Evolutionary conservation across 1,139 yeast genomes (phyloP).

Genomic region (Geotrichum europaeum): DNA sequence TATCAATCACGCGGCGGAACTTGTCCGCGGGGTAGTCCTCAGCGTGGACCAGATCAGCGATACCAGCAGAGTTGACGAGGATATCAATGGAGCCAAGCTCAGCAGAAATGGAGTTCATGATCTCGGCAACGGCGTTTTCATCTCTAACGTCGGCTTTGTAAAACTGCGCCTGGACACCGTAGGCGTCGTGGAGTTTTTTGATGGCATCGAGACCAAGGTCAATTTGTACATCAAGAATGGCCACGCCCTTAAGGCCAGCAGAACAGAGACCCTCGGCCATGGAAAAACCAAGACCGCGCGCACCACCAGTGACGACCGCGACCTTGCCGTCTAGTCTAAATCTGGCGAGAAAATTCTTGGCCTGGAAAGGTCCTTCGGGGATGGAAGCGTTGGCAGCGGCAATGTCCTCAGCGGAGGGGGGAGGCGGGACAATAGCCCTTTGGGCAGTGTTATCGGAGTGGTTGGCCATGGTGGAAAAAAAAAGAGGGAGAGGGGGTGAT

Average conservation of each 20-base stretch:
- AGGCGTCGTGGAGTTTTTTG: slow-evolving; percentile 45
- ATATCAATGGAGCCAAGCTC: slow-evolving; percentile 60
- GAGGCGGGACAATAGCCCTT: slow-evolving; percentile 37
- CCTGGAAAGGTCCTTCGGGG: slow-evolving; percentile 34
- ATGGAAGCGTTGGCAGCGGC: slow-evolving; percentile 34
- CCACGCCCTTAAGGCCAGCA: slow-evolving; percentile 65
- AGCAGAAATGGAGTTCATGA: slow-evolving; percentile 47
- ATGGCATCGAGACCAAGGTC: slow-evolving; percentile 48
- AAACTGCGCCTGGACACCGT: slow-evolving; percentile 57
- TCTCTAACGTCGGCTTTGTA: slow-evolving; percentile 61
- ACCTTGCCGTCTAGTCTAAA: slow-evolving; percentile 64
- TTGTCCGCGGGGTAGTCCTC: slow-evolving; percentile 73
- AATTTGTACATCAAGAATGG: slow-evolving; percentile 40
- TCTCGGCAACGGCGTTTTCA: slow-evolving; percentile 47
- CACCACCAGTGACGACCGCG: slow-evolving; percentile 64
- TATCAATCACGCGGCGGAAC: slow-evolving; percentile 69
- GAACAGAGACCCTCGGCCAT: slow-evolving; percentile 63
- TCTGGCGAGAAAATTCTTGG: slow-evolving; percentile 37
- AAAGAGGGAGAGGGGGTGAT: background rate
- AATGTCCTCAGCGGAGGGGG: slow-evolving; percentile 37
- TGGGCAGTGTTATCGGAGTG: slow-evolving; percentile 25
- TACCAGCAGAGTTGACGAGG: slow-evolving; percentile 70
- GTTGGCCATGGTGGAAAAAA: background rate
- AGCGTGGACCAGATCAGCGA: slow-evolving; percentile 74
- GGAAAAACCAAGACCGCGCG: slow-evolving; percentile 61